Percentiles rank a stretch among this genome's conserved stretches.
phyloP scores from a whole-genome alignment of 192 early-diverging fungal genomes.

The Coemansia sp. region DNA sequence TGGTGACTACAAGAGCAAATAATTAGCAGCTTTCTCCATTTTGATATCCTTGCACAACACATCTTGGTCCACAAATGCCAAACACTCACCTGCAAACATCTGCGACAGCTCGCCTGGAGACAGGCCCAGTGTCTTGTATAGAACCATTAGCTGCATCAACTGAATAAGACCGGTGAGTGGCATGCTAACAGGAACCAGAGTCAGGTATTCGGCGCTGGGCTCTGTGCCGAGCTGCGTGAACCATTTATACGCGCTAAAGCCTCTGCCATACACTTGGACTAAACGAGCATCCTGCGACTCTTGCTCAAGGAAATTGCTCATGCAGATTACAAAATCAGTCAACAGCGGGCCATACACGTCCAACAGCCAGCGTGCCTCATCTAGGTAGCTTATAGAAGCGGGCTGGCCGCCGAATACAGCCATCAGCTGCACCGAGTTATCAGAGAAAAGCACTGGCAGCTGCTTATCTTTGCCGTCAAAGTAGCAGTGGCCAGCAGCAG shows the following conservation, averaged over 20 bases:
- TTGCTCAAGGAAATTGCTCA: slow-evolving; percentile 66
- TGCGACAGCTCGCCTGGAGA: slow-evolving; percentile 4
- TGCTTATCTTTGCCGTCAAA: not conserved
- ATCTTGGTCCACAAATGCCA: slow-evolving; percentile 52
- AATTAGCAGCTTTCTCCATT: not conserved
- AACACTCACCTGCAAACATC: slow-evolving; percentile 30
- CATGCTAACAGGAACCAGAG: slow-evolving; percentile 69
- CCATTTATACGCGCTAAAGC: slow-evolving; percentile 77
- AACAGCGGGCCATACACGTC: slow-evolving; percentile 73
- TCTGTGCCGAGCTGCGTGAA: slow-evolving; percentile 62
- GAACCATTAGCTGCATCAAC: slow-evolving; percentile 73
- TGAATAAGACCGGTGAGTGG: slow-evolving; percentile 87
- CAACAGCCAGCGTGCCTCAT: slow-evolving; percentile 72
- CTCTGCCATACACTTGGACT: slow-evolving; percentile 59
- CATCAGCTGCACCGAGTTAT: slow-evolving; percentile 61
- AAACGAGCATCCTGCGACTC: slow-evolving; percentile 61
- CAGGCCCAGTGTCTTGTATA: slow-evolving; percentile 62
- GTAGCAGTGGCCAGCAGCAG: slow-evolving; percentile 65
- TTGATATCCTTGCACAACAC: slow-evolving; percentile 31
- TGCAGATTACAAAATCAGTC: slow-evolving; percentile 64
- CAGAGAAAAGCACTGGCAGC: slow-evolving; percentile 26
- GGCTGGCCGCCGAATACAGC: slow-evolving; percentile 95
- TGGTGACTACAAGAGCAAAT: slow-evolving; percentile 25
- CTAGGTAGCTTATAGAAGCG: slow-evolving; percentile 78
- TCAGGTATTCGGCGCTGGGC: slow-evolving; percentile 72